Base-by-base conservation (phyloP, 208 protist species). In the Acanthamoeba royreba region DNA sequence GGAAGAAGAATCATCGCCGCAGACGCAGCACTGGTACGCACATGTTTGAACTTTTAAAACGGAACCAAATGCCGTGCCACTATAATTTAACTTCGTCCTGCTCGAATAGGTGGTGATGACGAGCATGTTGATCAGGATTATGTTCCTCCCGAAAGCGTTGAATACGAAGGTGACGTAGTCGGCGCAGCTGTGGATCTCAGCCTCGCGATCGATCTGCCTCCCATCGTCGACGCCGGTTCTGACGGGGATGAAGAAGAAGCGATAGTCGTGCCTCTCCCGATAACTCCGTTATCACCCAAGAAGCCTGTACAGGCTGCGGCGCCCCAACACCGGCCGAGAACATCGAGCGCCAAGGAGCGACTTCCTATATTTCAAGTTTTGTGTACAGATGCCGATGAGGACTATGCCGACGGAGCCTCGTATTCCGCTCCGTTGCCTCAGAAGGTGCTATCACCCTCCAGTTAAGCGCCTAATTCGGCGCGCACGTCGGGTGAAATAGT, bases 1-100 rank as follows among this genome's bases (percentile, higher is more conserved):
- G 81, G 52, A 89, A 66, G 81, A 89, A 66, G 52, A 89, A 55
- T 31, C 81, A 89, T n/a, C 81, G 81, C 11, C 81, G 81, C 33
- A 89, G 81, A 31, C 31, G 49, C 47, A 89, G 81, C 49, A 89
- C 49, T 4, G 81, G 52, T 89, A 66, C 11, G 49, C 49, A 13
- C 49, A 13, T 22, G 15, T 22, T 58, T 58, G 49, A 58, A 58
- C 49, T 58, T 22, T 22, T n/a, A n/a, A n/a, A n/a, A n/a, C n/a
- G n/a, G n/a, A n/a, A n/a, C n/a, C n/a, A n/a, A n/a, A n/a, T n/a
- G n/a, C n/a, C n/a, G n/a, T n/a, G n/a, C n/a, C n/a, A n/a, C n/a
- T n/a, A n/a, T n/a, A n/a, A n/a, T n/a, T n/a, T n/a, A n/a, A n/a
- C n/a, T n/a, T n/a, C n/a, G n/a, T n/a, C n/a, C n/a, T n/a, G n/a